These are phyloP conservation scores for Globisporangium rhizosaccharum DNA, from an alignment of 352 stramenopile species.

Conservation along the genomic window DNA sequence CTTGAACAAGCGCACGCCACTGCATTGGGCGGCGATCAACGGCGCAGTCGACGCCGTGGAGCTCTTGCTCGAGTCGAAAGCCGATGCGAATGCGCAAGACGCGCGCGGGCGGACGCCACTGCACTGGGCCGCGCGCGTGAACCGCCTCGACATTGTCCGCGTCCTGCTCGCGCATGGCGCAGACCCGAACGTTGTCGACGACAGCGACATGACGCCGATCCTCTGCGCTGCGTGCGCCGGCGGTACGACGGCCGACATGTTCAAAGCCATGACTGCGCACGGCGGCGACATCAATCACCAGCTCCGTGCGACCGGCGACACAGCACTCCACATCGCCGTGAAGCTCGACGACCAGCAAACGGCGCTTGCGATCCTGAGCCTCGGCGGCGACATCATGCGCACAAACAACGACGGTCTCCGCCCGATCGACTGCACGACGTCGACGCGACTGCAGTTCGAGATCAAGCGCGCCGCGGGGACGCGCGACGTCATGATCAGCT, in stretches of 20 bases:
- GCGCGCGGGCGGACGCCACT: conserved; percentile 47
- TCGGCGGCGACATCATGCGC: conserved; percentile 56
- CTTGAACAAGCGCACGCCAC: conserved; percentile 52
- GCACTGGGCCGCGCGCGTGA: conserved; percentile 47
- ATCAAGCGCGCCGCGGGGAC: conserved; percentile 73
- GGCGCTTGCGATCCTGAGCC: conserved; percentile 48
- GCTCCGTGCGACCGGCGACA: conserved; percentile 60
- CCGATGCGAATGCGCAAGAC: conserved; percentile 70
- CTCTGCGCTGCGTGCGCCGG: conserved; percentile 46
- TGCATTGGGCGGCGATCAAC: conserved; percentile 70
- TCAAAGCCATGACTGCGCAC: conserved; percentile 37
- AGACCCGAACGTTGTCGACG: conserved; percentile 51
- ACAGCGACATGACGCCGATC: conserved; percentile 52
- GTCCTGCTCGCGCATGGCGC: conserved; percentile 43
- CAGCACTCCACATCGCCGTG: conserved; percentile 71
- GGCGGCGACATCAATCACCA: conserved; percentile 63
- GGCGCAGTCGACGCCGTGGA: conserved; percentile 33
- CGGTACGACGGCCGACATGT: conserved; percentile 39
- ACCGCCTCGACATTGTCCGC: conserved; percentile 41
- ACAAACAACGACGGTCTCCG: conserved; percentile 63
- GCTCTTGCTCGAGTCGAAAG: conserved; percentile 40
- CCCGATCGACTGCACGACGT: conserved; percentile 80
- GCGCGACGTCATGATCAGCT: conserved; percentile 86
- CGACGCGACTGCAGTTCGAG: conserved; percentile 75
- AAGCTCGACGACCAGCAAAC: conserved; percentile 60